A percentile compares a stretch with the other conserved stretches of the same genome.
Conservation (phyloP, 257 asterid genomes). For the Craterostigma plantagineum region DNA sequence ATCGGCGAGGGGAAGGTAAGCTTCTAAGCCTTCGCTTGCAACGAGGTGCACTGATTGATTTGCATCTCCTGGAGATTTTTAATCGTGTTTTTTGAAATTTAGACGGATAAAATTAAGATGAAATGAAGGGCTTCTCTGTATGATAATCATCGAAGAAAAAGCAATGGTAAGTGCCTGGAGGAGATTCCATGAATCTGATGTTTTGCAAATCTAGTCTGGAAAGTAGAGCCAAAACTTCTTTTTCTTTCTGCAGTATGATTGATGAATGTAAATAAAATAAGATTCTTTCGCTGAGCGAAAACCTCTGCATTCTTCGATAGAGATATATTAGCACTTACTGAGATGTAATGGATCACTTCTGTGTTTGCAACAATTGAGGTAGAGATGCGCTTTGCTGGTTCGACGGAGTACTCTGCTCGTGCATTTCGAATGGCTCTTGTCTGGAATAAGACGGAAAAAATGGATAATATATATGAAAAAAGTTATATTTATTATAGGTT, state of each 20-base stretch:
- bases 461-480: not conserved
- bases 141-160: not conserved
- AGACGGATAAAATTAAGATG: not conserved
- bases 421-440: constrained; percentile 92
- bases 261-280: not conserved
- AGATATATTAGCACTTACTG: constrained; percentile 28
- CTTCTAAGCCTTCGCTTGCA: constrained; percentile 91
- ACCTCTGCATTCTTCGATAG: too few species aligned
- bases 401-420: constrained; percentile 94
- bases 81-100: constrained; percentile 2
- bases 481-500: not conserved
- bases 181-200: constrained; percentile 33
- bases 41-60: constrained; percentile 72
- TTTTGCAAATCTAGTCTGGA: constrained; percentile 72
- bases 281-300: too few species aligned
- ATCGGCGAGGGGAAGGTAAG: constrained; percentile 90
- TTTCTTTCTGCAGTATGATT: constrained; percentile 57
- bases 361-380: constrained; percentile 71
- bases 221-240: constrained; percentile 72
- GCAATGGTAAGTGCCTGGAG: constrained; percentile 40
- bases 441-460: constrained; percentile 22
- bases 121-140: too few species aligned
- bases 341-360: constrained; percentile 65
- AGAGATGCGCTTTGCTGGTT: constrained; percentile 80
- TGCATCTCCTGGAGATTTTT: constrained; percentile 53